phyloP scores from a whole-genome alignment of 768 basidiomycete species.

The Hericium coralloides region DNA sequence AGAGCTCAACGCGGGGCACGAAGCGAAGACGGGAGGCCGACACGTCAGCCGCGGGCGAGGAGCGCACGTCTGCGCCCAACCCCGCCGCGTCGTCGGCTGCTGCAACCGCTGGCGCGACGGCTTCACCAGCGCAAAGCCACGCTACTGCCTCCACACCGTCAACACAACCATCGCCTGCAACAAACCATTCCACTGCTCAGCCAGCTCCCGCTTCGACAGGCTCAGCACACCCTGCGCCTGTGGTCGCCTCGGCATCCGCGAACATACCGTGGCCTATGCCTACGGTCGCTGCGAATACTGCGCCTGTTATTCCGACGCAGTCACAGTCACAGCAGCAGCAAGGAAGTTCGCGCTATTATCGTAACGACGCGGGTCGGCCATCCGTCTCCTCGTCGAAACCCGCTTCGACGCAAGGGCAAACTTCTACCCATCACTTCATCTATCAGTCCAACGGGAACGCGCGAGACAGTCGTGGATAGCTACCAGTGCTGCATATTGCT shows the following conservation, averaged over 20 bases:
- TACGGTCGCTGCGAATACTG: slow-evolving; percentile 12
- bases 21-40: slow-evolving; percentile 46
- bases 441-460: slow-evolving; percentile 13
- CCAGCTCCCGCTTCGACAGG: neutral
- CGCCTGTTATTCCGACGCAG: slow-evolving; percentile 10
- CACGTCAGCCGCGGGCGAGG: slow-evolving; percentile 1
- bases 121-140: slow-evolving; percentile 12
- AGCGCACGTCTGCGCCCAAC: slow-evolving; percentile 1
- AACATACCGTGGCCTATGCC: slow-evolving; percentile 16
- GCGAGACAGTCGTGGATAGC: neutral
- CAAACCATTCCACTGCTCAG: slow-evolving; percentile 1
- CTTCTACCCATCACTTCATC: slow-evolving; percentile 10
- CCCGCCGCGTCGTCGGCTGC: slow-evolving; percentile 7
- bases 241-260: neutral
- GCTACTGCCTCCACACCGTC: slow-evolving; percentile 10
- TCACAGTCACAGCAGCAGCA: neutral
- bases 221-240: no score
- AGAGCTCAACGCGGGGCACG: slow-evolving; percentile 53
- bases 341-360: neutral
- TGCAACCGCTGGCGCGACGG: slow-evolving; percentile 1
- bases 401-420: slow-evolving; percentile 3
- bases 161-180: slow-evolving; percentile 12
- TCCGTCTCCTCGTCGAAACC: neutral
- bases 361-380: slow-evolving; percentile 6
- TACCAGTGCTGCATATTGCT: neutral